These are phyloP conservation scores for Chalciporus sphaerocephalus DNA, from an alignment of 768 basidiomycete genomes.

Conservation along the genomic window DNA sequence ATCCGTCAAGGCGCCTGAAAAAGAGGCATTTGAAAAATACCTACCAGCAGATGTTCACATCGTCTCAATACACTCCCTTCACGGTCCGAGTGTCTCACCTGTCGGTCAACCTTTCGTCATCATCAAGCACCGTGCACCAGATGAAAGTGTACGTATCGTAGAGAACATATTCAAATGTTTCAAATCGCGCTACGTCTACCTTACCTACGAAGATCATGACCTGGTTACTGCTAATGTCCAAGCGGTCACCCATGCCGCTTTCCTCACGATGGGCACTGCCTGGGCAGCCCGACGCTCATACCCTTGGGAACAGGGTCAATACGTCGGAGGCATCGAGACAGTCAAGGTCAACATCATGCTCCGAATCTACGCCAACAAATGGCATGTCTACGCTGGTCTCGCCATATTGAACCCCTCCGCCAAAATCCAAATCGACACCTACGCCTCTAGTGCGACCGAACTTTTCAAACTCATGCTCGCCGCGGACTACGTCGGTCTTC, in stretches of 20 bases:
- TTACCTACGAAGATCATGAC: constrained; percentile 97
- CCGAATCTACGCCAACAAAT: constrained; percentile 94
- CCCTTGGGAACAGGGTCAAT: constrained; percentile 94
- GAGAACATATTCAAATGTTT: constrained; percentile 80
- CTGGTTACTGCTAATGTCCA: constrained; percentile 96
- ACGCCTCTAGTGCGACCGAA: constrained; percentile 77
- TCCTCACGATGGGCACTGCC: constrained; percentile 98
- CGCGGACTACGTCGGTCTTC: constrained; percentile 49
- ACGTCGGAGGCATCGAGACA: constrained; percentile 96
- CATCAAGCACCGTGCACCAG: constrained; percentile 78
- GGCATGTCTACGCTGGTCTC: constrained; percentile 99
- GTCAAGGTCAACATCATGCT: constrained; percentile 94
- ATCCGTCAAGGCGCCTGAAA: constrained; percentile 94
- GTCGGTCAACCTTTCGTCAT: constrained; percentile 89
- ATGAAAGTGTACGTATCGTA: constrained; percentile 69
- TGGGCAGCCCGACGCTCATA: constrained; percentile 77
- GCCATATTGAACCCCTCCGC: constrained; percentile 95
- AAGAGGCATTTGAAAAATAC: constrained; percentile 79
- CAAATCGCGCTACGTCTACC: constrained; percentile 80
- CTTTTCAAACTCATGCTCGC: constrained; percentile 94
- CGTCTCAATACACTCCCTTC: constrained; percentile 90
- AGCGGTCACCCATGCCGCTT: constrained; percentile 96
- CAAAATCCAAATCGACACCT: constrained; percentile 84
- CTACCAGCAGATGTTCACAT: constrained; percentile 86
- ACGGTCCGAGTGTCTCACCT: constrained; percentile 87